Evolutionary conservation across 495 filamentous ascomycete species (phyloP), one percentile per base, ranked within the genome.

Genomic region (Hyaloscypha finlandica): DNA sequence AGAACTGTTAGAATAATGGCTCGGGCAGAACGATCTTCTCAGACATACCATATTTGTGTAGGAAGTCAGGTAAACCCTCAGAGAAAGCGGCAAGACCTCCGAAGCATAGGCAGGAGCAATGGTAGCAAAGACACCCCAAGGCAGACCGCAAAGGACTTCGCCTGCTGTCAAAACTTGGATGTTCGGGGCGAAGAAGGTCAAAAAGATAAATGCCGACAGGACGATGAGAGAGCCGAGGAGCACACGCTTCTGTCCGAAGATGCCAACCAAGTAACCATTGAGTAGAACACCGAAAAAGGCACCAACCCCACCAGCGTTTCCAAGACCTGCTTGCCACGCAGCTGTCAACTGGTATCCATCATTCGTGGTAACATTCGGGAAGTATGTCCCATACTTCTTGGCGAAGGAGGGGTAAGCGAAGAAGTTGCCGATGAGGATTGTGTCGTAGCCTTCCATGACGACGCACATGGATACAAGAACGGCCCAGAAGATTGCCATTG

Each of bases 111-210:
- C 76, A 0, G 81, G 77, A 0, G 81, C 79, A 64, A 84, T 76
- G 16, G 83, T 83, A 59, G 81, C 79, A 74, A 84, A 86, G 56
- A 84, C 75, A 64, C 90, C 90, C 89, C 89, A 92, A 2, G 89
- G 88, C 61, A 93, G 84, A 64, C 90, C 90, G 63, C 86, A 86
- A 58, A 93, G 80, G 39, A 92, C 81, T 72, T 89, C 88, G 33
- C 84, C 89, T 3, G 83, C 85, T 9, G 88, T 77, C 53, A 92
- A 81, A 6, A 86, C 74, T 33, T 84, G 73, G 54, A 91, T 81
- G 65, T 77, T 88, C 8, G 80, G 77, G 29, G 89, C 87, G 54
- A 89, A 89, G 81, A 88, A 85, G 1, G 79, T 75, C 63, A 88
- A 79, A 75, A 84, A 86, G 61, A 85, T 78, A 64, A 85, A 79